Base-by-base conservation (phyloP, 2,329 filamentous ascomycete genomes). In the Curvularia spicifera region DNA sequence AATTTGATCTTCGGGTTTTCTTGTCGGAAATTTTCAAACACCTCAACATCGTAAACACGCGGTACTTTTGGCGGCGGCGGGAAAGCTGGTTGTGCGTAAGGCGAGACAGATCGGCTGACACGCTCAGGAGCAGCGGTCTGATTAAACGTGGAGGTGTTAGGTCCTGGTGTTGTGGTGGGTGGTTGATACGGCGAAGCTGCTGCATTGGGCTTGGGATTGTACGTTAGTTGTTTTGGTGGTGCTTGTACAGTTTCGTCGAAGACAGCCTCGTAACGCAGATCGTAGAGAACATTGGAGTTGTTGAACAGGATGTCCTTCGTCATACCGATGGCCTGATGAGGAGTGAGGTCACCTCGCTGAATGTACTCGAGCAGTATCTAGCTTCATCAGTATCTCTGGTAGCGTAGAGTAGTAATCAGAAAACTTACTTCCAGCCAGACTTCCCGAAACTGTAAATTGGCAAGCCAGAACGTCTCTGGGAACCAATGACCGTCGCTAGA, bases 401-500 rank as follows among this genome's bases (percentile, higher is more conserved):
- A 18, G 12, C 4, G 12, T 13, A 10, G 20, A 20, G 0, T 18
- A 46, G 9, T 5, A 15, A 67, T 37, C 6, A 39, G 2, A 7
- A 10, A 15, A 20, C 81, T 58, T 69, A 91, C 89, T 54, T 83
- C 85, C 63, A 90, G 84, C 35, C 95, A 78, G 2, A 85, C 89
- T 63, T 91, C 85, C 50, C 90, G 83, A 57, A 92, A 87, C 73
- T 94, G 91, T 42, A 83, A 79, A 39, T 89, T 87, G 0, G 90
- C 89, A 4, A 94, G 80, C 67, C 89, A 84, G 67, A 88, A 95
- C 0, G 89, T 91, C 75, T 94, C 91, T 0, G 91, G 89, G 59
- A 91, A 90, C 75, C 85, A 90, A 71, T 93, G 90, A 0, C 90
- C 91, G 70, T 93, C 90, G 0, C 90, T 93, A 61, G 89, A 92